Percentiles rank a stretch among this genome's conserved stretches.
Conservation (phyloP, 1,284 basidiomycete genomes). For the Testicularia cyperi region DNA sequence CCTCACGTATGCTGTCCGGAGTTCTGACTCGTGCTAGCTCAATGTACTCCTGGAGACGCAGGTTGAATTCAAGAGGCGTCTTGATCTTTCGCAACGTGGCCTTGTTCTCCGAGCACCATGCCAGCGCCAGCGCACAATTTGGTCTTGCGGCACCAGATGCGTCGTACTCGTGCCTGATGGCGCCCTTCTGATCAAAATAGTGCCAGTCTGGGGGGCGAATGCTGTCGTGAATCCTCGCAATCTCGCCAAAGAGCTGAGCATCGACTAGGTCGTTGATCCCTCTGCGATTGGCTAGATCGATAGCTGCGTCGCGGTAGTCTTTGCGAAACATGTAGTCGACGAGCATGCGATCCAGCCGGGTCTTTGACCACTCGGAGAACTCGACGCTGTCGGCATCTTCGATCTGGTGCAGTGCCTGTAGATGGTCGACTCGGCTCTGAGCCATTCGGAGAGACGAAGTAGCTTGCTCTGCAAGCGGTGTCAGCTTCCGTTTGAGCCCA, state of each 20-base stretch:
- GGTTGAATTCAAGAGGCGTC: constrained; percentile 82
- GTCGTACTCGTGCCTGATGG: too few relatives aligned
- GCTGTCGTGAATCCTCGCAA: constrained; percentile 78
- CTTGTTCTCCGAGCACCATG: constrained; percentile 97
- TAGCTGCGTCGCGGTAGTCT: constrained; percentile 61
- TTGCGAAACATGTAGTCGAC: constrained; percentile 84
- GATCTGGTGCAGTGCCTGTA: constrained; percentile 33
- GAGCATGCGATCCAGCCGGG: constrained; percentile 81
- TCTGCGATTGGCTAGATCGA: constrained; percentile 16
- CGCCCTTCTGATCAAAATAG: not conserved
- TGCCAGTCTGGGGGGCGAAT: constrained; percentile 61
- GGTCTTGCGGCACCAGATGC: constrained; percentile 60
- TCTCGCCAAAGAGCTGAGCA: constrained; percentile 74
- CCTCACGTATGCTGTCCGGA: constrained; percentile 66
- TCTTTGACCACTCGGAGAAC: constrained; percentile 69
- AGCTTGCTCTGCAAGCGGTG: constrained; percentile 13
- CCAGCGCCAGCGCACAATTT: constrained; percentile 81
- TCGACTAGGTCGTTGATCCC: constrained; percentile 66
- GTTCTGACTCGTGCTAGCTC: constrained; percentile 67
- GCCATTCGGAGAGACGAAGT: constrained; percentile 23
- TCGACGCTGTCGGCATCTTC: constrained; percentile 8
- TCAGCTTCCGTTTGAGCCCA: constrained; percentile 77
- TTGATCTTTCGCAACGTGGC: constrained; percentile 84
- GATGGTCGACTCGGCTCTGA: constrained; percentile 34
- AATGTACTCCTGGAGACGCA: constrained; percentile 93